Evolutionary conservation across 495 filamentous ascomycete genomes (phyloP), one percentile per base, ranked within the genome.

Genomic region (Lasiosphaeriaceae sp.): DNA sequence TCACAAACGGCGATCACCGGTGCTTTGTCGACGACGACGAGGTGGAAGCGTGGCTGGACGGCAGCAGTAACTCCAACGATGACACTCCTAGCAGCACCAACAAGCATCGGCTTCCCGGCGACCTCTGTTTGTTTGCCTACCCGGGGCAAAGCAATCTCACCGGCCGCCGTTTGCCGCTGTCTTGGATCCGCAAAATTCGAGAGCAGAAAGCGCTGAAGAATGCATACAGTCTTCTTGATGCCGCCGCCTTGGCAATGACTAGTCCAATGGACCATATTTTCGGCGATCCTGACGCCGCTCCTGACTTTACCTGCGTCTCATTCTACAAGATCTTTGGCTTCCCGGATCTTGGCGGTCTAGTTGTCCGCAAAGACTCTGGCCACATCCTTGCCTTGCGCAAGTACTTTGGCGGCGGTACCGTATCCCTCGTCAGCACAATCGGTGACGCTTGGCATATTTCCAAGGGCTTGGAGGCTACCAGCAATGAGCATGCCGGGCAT

Each of bases 271-370:
- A 83, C 59, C 59, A 49, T 34, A 66, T 77, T 31, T 78, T 93
- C 23, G 78, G 74, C 44, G 57, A 90, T 56, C 62, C 80, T 2
- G 72, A 75, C 11, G 70, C 66, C 17, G 85, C 88, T 11, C 87
- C 88, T 0, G 89, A 93, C 61, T 92, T 92, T 58, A 83, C 77
- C 7, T 83, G 80, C 35, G 56, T 91, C 21, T 88, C 85, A 9
- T 83, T 92, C 64, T 91, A 92, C 70, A 93, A 93, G 70, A 88
- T 92, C 51, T 92, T 92, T 65, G 89, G 89, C 14, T 89, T 89
- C 55, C 89, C 89, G 0, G 85, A 92, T 54, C 76, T 93, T 16
- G 89, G 89, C 1, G 88, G 80, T 5, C 68, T 92, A 21, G 78
- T 90, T 37, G 78, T 92, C 12, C 80, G 86, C 23, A 84, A 78